Evolutionary conservation across 164 flowering plant genomes (phyloP).

Genomic region (Macadamia integrifolia): DNA sequence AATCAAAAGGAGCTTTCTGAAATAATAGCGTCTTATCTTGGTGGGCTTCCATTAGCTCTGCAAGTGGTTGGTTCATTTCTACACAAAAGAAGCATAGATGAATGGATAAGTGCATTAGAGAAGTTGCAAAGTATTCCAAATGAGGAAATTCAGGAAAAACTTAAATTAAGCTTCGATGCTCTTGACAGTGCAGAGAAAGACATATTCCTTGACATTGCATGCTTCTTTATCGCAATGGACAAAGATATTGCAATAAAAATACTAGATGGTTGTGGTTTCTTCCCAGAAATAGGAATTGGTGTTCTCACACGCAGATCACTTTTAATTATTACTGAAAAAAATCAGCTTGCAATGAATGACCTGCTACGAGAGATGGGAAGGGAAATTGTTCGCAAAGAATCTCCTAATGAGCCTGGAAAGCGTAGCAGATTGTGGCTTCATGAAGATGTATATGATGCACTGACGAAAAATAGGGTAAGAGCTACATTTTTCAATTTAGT

Average conservation of each 20-base stretch:
- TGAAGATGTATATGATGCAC: conserved; percentile 1
- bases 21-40: not conserved
- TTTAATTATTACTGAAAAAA: not conserved
- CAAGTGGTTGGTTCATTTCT: not conserved
- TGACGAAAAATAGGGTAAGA: conserved; percentile 3
- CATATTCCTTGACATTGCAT: not conserved
- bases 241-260: conserved; percentile 4
- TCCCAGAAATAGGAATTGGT: not conserved
- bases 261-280: not conserved
- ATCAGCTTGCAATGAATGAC: conserved; percentile 1
- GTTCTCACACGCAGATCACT: not conserved
- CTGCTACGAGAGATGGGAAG: conserved; percentile 4
- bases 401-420: conserved; percentile 1
- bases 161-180: conserved; percentile 7
- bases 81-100: not conserved
- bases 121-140: conserved; percentile 2
- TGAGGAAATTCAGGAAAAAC: conserved; percentile 1
- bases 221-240: not conserved
- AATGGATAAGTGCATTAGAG: conserved; percentile 1
- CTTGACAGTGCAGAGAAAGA: not conserved
- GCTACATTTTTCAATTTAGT: too few relatives aligned
- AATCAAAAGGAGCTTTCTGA: conserved; percentile 1
- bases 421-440: conserved; percentile 11
- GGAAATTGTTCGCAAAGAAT: not conserved
- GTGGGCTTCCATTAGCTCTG: not conserved